Base-by-base conservation (phyloP, 257 asterid species). In the Gentiana dahurica region DNA sequence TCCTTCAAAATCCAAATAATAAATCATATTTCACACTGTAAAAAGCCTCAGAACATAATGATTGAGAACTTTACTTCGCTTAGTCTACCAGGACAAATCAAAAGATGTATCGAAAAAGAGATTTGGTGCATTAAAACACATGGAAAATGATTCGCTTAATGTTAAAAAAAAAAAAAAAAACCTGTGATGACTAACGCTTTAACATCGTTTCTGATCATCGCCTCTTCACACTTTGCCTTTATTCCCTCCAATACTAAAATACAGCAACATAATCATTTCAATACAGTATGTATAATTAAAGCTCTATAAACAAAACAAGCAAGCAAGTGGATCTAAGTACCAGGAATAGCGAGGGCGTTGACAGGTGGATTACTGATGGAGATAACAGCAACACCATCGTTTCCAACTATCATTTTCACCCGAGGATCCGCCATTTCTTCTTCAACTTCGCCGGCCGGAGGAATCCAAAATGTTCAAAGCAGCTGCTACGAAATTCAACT, bases 391-490 rank as follows among this genome's bases (percentile, higher is more conserved):
- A 92, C 94, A 59, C 91, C 95, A 66, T 92, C 99, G 80, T 38
- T 53, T 15, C 95, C 98, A 12, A 88, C 97, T 68, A 85, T 95
- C 97, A 92, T 83, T 12, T 76, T 69, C 53, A 85, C 97, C 54
- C 66, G 53, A 41, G 79, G 56, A 55, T 8, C 68, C 44, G 67
- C 78, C 94, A 83, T 83, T 55, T 57, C 68, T 59, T 39, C 46
- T 41, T 41, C 46, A 41, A 41, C 5, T 41, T 41, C 46, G 46
- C 2, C 46, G 46, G 46, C 24, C 24, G 24, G 24, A 24, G 24
- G 24, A 24, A 24, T 24, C 24, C 24, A 24, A 24, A 24, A 24
- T 24, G 24, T 24, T 24, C 24, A 24, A 24, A 24, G 24, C 24
- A 24, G 24, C 24, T 24, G 24, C 24, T 24, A 24, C 24, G 24